Evolutionary conservation across 2,329 filamentous ascomycete genomes (phyloP).

Genomic region (Epichloe coenophiala): DNA sequence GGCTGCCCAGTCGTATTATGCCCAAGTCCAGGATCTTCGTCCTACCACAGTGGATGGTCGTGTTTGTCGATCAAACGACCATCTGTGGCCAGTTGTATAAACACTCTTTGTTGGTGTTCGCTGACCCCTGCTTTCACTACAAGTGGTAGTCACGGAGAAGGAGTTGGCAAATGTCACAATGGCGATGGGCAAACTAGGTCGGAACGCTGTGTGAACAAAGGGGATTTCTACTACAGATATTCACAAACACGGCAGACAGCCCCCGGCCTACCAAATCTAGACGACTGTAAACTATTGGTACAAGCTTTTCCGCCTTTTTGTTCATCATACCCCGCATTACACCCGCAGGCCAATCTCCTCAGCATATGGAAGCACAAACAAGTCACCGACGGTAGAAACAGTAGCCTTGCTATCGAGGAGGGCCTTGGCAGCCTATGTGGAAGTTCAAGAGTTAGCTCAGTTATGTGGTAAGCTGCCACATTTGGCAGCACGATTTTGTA

Average conservation of each 20-base stretch:
- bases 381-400: conserved; percentile 80
- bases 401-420: conserved; percentile 80
- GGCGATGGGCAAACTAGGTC: neutral
- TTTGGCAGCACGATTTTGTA: neutral
- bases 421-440: conserved; percentile 71
- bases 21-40: neutral
- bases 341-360: conserved; percentile 89
- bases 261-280: conserved; percentile 22
- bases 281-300: conserved; percentile 28
- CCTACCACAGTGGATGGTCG: neutral
- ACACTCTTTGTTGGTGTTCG: neutral
- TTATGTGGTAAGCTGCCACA: neutral
- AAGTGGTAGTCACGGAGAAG: neutral
- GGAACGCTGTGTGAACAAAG: conserved; percentile 14
- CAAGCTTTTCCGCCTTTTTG: conserved; percentile 19
- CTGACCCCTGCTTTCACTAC: neutral
- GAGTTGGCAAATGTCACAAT: neutral
- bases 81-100: neutral
- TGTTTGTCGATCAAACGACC: neutral
- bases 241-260: conserved; percentile 23
- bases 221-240: conserved; percentile 32
- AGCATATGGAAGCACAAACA: conserved; percentile 81
- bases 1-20: neutral
- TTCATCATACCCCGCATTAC: conserved; percentile 41
- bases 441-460: conserved; percentile 8